phyloP scores from a whole-genome alignment of 495 filamentous ascomycete species.

The Aspergillus bertholletiae region DNA sequence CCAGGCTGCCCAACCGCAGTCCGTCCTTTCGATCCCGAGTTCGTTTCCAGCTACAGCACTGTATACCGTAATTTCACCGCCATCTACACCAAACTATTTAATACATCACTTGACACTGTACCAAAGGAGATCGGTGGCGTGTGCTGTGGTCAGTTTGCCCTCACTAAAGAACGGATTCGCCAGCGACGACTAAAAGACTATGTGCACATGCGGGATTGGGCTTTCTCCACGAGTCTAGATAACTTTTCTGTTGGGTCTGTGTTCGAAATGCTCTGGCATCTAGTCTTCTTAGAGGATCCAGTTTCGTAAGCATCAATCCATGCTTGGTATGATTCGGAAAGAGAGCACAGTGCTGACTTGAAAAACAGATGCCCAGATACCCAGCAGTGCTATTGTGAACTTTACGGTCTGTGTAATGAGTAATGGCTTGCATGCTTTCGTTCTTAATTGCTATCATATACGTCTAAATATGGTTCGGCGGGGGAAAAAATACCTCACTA shows the following conservation, averaged over 20 bases:
- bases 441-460: no score
- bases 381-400: slow-evolving; percentile 10
- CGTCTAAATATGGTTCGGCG: no score
- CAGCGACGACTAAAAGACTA: not conserved
- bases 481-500: no score
- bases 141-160: not conserved
- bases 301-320: slow-evolving; percentile 2
- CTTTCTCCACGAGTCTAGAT: not conserved
- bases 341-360: not conserved
- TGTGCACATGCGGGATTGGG: not conserved
- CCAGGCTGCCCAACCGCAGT: slow-evolving; percentile 36
- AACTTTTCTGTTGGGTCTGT: not conserved
- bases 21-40: not conserved
- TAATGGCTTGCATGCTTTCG: not conserved
- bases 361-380: slow-evolving; percentile 5
- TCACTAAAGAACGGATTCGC: not conserved
- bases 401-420: slow-evolving; percentile 6
- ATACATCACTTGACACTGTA: no score
- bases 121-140: no score
- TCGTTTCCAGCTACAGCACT: no score
- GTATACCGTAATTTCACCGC: not conserved
- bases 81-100: not conserved
- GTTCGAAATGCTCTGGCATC: slow-evolving; percentile 7
- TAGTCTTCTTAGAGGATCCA: slow-evolving; percentile 35
- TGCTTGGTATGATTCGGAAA: not conserved